Percentiles rank a stretch among this genome's conserved stretches.
These are phyloP conservation scores for Phytophthora colocasiae DNA, from an alignment of 352 stramenopile genomes.

Conservation along the genomic window DNA sequence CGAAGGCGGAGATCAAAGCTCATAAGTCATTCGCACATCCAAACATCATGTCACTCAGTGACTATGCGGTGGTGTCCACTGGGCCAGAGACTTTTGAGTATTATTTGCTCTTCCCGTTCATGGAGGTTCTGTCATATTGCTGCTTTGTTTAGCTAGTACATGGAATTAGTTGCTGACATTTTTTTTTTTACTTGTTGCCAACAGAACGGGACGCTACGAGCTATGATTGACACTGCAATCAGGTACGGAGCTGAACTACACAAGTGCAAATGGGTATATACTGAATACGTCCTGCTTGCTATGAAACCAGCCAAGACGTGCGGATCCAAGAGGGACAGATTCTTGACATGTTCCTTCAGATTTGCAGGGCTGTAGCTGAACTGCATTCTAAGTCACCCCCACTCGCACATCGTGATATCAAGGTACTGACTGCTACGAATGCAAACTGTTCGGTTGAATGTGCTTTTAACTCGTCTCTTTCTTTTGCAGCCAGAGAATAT, in stretches of 20 bases:
- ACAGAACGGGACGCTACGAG: slow-evolving; percentile 83
- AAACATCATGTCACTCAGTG: slow-evolving; percentile 86
- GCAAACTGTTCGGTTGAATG: not conserved
- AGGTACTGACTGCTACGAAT: slow-evolving; percentile 41
- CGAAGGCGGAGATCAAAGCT: slow-evolving; percentile 84
- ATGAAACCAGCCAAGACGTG: slow-evolving; percentile 37
- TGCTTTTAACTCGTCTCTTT: slow-evolving; percentile 10
- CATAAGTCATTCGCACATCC: slow-evolving; percentile 77
- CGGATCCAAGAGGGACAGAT: slow-evolving; percentile 73
- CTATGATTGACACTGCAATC: slow-evolving; percentile 82
- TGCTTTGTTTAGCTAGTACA: not conserved
- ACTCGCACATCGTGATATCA: slow-evolving; percentile 89
- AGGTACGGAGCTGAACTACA: slow-evolving; percentile 33
- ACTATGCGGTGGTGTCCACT: slow-evolving; percentile 75
- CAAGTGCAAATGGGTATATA: slow-evolving; percentile 1
- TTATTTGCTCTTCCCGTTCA: slow-evolving; percentile 89
- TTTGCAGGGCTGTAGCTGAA: slow-evolving; percentile 81
- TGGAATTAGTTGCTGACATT: slow-evolving; percentile 1
- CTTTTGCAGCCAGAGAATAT: slow-evolving; percentile 84
- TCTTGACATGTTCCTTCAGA: slow-evolving; percentile 84
- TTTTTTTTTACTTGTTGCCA: slow-evolving; percentile 10
- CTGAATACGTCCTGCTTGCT: slow-evolving; percentile 1
- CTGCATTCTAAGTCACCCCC: slow-evolving; percentile 76
- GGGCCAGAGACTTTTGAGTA: slow-evolving; percentile 61
- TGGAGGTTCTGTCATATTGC: slow-evolving; percentile 55